Conservation (phyloP, 2,329 filamentous ascomycete genomes). For the Mycosphaerella arachidis region DNA sequence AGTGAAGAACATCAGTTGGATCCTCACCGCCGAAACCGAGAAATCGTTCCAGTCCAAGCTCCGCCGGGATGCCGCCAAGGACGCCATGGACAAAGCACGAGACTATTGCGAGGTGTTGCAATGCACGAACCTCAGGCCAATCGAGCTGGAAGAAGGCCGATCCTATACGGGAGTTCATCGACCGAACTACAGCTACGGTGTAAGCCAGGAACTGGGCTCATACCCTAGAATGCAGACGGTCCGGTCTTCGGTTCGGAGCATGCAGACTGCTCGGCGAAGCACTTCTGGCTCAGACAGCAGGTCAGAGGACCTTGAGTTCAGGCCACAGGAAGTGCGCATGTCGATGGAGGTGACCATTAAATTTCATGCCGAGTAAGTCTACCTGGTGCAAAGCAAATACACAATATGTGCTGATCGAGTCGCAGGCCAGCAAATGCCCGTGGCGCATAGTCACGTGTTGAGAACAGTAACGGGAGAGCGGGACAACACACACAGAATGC, state of each 20-base stretch:
- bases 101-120: conserved; percentile 23
- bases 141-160: conserved; percentile 17
- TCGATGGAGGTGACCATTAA: conserved; percentile 19
- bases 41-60: conserved; percentile 17
- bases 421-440: not conserved
- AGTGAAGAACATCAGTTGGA: conserved; percentile 4
- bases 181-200: not conserved
- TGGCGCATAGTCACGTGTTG: not conserved
- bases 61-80: conserved; percentile 18
- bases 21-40: conserved; percentile 17
- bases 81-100: conserved; percentile 20
- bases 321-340: conserved; percentile 23
- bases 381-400: not conserved
- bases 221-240: not conserved
- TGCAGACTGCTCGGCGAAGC: not conserved
- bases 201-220: not conserved
- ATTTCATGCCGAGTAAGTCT: conserved; percentile 18
- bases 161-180: not conserved
- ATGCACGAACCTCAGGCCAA: conserved; percentile 14
- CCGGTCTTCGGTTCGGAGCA: not conserved
- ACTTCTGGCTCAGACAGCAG: not conserved
- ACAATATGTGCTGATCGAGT: not conserved
- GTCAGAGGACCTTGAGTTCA: conserved; percentile 18
- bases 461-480: not conserved
- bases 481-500: not conserved